Conservation (phyloP, 2,329 filamentous ascomycete genomes). For the Emmonsiellopsis sp. region DNA sequence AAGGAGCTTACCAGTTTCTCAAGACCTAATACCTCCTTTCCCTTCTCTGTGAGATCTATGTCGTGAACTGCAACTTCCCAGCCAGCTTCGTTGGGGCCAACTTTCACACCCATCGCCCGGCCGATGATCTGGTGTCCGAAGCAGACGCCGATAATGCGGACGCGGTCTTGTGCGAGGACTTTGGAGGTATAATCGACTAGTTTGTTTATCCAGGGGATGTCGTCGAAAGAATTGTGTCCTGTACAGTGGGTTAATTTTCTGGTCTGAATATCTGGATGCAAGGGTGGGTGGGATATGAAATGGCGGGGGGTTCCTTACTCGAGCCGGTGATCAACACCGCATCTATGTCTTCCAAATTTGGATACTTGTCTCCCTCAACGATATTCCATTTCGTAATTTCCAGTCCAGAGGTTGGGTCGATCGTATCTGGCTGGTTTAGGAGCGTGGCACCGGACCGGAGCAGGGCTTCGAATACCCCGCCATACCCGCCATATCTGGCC, state of each 20-base stretch:
- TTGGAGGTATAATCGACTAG: conserved; percentile 59
- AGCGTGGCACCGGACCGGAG: conserved; percentile 46
- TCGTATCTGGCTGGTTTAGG: conserved; percentile 24
- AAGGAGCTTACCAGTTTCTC: conserved; percentile 45
- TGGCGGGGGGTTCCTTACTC: conserved; percentile 34
- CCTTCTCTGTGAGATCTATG: conserved; percentile 57
- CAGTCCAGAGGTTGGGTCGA: conserved; percentile 35
- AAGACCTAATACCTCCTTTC: conserved; percentile 60
- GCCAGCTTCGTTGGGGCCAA: conserved; percentile 56
- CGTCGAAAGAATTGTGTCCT: conserved; percentile 64
- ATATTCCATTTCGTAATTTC: conserved; percentile 61
- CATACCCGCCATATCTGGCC: conserved; percentile 61
- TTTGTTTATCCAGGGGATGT: conserved; percentile 64
- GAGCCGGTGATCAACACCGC: conserved; percentile 72
- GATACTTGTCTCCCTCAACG: conserved; percentile 59
- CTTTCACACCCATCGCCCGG: conserved; percentile 58
- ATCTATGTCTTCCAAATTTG: conserved; percentile 64
- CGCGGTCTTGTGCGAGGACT: conserved; percentile 53
- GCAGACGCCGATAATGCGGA: conserved; percentile 70
- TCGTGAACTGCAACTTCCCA: conserved; percentile 76
- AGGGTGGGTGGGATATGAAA: not conserved
- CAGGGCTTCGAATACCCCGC: conserved; percentile 57
- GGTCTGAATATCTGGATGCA: not conserved
- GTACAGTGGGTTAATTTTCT: conserved; percentile 13
- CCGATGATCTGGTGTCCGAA: conserved; percentile 83